Evolutionary conservation across 306 rosid species (phyloP).

Genomic region (Cercis canadensis): DNA sequence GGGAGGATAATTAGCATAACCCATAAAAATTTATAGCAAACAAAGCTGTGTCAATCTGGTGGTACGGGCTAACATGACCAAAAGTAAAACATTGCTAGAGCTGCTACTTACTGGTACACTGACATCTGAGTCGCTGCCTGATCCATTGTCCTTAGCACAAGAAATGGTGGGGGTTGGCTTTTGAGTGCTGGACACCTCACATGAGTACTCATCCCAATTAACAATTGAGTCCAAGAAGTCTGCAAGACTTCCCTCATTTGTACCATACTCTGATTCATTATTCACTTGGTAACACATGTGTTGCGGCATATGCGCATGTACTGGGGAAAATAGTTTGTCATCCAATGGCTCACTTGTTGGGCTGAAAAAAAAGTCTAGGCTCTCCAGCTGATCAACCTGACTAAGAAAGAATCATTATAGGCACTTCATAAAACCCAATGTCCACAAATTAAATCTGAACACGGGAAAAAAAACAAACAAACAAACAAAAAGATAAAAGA

Average conservation of each 20-base stretch:
- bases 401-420: slow-evolving; percentile 27
- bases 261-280: slow-evolving; percentile 45
- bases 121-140: slow-evolving; percentile 41
- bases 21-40: slow-evolving; percentile 12
- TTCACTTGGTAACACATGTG: slow-evolving; percentile 41
- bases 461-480: slow-evolving; percentile 1
- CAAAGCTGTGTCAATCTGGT: slow-evolving; percentile 9
- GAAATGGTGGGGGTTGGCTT: slow-evolving; percentile 14
- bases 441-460: slow-evolving; percentile 5
- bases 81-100: slow-evolving; percentile 28
- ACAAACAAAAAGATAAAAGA: slow-evolving; percentile 4
- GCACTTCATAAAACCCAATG: slow-evolving; percentile 25
- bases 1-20: neutral
- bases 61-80: slow-evolving; percentile 25
- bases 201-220: slow-evolving; percentile 45
- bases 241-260: slow-evolving; percentile 53
- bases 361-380: slow-evolving; percentile 41
- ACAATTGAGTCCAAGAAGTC: slow-evolving; percentile 51
- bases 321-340: slow-evolving; percentile 63
- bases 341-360: slow-evolving; percentile 43
- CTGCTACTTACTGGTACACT: slow-evolving; percentile 57
- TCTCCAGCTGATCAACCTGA: slow-evolving; percentile 39
- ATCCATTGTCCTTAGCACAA: slow-evolving; percentile 30
- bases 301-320: slow-evolving; percentile 50
- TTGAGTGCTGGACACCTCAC: slow-evolving; percentile 38